Percentiles rank a stretch among this genome's conserved stretches.
phyloP scores from a whole-genome alignment of 306 rosid species.

The Glycine tomentella region DNA sequence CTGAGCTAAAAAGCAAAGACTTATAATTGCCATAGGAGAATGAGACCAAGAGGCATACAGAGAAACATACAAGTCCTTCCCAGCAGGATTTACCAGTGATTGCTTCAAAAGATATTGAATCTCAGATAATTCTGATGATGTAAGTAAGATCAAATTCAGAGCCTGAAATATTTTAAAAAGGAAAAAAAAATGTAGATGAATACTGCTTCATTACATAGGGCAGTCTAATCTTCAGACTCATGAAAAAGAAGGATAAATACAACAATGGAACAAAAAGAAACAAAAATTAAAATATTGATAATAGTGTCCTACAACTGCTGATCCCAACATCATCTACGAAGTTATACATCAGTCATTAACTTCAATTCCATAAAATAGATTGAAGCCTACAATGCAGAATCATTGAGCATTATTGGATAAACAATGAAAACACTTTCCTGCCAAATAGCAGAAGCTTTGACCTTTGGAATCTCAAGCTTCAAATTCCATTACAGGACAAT shows the following conservation, averaged over 20 bases:
- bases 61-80: slow-evolving; percentile 83
- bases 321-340: too few relatives aligned
- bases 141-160: slow-evolving; percentile 93
- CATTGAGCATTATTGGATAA: slow-evolving; percentile 26
- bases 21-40: slow-evolving; percentile 95
- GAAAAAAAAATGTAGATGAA: slow-evolving; percentile 33
- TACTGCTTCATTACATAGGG: neutral
- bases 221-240: neutral
- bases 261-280: neutral
- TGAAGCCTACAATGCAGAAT: slow-evolving; percentile 2
- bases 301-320: too few relatives aligned
- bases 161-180: slow-evolving; percentile 65
- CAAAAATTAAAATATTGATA: slow-evolving; percentile 13
- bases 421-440: neutral
- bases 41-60: slow-evolving; percentile 98
- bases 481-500: slow-evolving; percentile 11
- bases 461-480: slow-evolving; percentile 6
- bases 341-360: slow-evolving; percentile 28
- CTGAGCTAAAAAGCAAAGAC: slow-evolving; percentile 97
- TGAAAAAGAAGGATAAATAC: too few relatives aligned
- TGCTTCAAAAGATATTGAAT: slow-evolving; percentile 82
- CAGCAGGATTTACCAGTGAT: slow-evolving; percentile 79
- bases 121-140: slow-evolving; percentile 84
- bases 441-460: slow-evolving; percentile 18
- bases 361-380: slow-evolving; percentile 27